Evolutionary conservation across 2,329 filamentous ascomycete genomes (phyloP), one percentile per base, ranked within the genome.

Genomic region (Fusarium scirpi): DNA sequence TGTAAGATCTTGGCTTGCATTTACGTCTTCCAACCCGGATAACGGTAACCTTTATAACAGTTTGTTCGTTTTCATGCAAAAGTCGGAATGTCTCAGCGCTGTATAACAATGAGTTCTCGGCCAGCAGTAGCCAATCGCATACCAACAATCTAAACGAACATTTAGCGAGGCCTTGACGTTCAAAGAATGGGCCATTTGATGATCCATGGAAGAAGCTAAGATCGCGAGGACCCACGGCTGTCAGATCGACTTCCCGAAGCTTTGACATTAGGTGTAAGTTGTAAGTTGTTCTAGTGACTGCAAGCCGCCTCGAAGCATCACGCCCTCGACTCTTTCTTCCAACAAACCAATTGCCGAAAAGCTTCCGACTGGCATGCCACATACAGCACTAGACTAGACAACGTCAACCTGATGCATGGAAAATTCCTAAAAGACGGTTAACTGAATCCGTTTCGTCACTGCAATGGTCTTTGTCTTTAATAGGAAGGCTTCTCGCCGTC

Each of bases 371-470:
- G 47, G 62, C 29, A 65, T 65, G 43, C 48, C 47, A 48, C 12
- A 49, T 57, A 59, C 27, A 29, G 49, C 58, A 45, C 51, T 57
- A 63, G 25, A 49, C 22, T 57, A 49, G 25, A 45, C 22, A 41
- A 58, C 38, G 52, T 58, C 62, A 45, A 65, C n/a, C 13, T 34
- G 40, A 27, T 24, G 24, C 4, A 32, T 27, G 11, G 13, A 20
- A 15, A 59, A 59, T 65, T 65, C 60, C 40, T 18, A 0, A 12
- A 29, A 29, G 32, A 38, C 34, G 34, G 34, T 11, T 38, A 38
- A 38, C 16, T 2, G 34, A n/a, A 38, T 9, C 34, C 34, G 18
- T 38, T 18, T 38, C 34, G 18, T n/a, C 18, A 1, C 9, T 11
- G 3, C 6, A 18, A 38, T 38, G 18, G 5, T 38, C 16, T n/a